Conservation (phyloP, 2,329 filamentous ascomycete species). For the Verticillium longisporum region DNA sequence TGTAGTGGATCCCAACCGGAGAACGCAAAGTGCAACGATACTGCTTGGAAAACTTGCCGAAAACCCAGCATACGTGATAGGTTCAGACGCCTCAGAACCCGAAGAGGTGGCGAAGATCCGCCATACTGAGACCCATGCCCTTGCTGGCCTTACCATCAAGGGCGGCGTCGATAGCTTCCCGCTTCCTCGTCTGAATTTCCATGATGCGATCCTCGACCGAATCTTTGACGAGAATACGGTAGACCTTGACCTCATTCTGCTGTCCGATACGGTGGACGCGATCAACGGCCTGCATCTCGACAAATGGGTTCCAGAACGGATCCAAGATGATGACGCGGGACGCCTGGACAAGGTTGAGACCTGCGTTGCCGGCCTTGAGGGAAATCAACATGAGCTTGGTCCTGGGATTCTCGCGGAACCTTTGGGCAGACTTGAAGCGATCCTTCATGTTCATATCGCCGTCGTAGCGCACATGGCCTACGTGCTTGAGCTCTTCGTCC, state of each 20-base stretch:
- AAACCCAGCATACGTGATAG: too few species aligned
- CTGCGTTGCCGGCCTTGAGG: constrained; percentile 75
- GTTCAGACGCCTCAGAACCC: constrained; percentile 10
- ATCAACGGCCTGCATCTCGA: constrained; percentile 88
- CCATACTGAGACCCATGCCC: constrained; percentile 57
- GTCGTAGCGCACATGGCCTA: constrained; percentile 65
- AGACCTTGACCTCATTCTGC: constrained; percentile 64
- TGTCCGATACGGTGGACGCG: constrained; percentile 87
- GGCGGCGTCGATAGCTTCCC: constrained; percentile 67
- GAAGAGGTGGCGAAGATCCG: constrained; percentile 67
- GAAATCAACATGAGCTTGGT: constrained; percentile 70
- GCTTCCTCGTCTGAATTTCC: constrained; percentile 70
- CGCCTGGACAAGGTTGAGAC: constrained; percentile 77
- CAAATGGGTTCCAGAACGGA: constrained; percentile 91
- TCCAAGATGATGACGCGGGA: constrained; percentile 86
- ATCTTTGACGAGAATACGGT: constrained; percentile 67
- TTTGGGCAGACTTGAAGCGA: constrained; percentile 59
- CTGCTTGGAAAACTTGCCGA: too few species aligned
- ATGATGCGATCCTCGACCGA: constrained; percentile 89
- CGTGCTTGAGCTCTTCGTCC: constrained; percentile 34
- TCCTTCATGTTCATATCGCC: constrained; percentile 63
- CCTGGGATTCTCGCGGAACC: constrained; percentile 53
- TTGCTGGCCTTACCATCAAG: constrained; percentile 67
- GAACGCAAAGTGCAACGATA: too few species aligned
- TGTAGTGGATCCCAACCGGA: too few species aligned